Base-by-base conservation (phyloP, 495 filamentous ascomycete species). In the Penicillium verhagenii region DNA sequence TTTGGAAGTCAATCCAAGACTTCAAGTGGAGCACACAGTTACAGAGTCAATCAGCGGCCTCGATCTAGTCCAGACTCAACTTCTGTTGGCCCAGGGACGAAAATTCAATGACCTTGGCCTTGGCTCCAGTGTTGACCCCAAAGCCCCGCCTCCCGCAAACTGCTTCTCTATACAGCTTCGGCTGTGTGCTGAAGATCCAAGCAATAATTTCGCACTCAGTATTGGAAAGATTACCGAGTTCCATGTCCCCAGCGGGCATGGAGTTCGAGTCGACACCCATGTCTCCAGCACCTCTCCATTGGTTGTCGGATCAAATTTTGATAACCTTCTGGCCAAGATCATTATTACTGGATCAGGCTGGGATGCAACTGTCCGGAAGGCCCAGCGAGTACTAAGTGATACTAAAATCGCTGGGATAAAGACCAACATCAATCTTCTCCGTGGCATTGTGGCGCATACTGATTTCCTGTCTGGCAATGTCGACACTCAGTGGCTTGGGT, bases 1-100 rank as follows among this genome's bases (percentile, higher is more conserved):
- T 57, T 66, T 87, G 4, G 84, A 87, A 62, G 79, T 86, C 72
- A 87, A 87, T 60, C 82, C 84, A 0, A 71, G 84, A 25, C 63
- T 86, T 18, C 84, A 79, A 60, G 79, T 82, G 26, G 79, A 81
- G 54, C 79, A 82, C 49, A 81, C 76, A 18, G 76, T 82, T 33
- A 81, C 77, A 1, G 78, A 83, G 52, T 66, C 76, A 6, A 79
- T 80, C 50, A 81, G 78, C 38, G 77, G 71, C 5, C 60, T 85
- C 4, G 84, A 86, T 54, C 63, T 87, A 2, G 83, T 82, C 2
- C 75, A 73, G 59, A 68, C 66, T 4, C 82, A 86, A 52, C 70
- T 86, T 13, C 66, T 72, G 0, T 54, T 86, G 7, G 77, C 81
- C 9, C 81, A 83, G 65, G 82, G 83, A 10, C 44, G 57, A 6